Evolutionary conservation across 2,329 filamentous ascomycete species (phyloP).

Genomic region (Pseudocercospora vitis): DNA sequence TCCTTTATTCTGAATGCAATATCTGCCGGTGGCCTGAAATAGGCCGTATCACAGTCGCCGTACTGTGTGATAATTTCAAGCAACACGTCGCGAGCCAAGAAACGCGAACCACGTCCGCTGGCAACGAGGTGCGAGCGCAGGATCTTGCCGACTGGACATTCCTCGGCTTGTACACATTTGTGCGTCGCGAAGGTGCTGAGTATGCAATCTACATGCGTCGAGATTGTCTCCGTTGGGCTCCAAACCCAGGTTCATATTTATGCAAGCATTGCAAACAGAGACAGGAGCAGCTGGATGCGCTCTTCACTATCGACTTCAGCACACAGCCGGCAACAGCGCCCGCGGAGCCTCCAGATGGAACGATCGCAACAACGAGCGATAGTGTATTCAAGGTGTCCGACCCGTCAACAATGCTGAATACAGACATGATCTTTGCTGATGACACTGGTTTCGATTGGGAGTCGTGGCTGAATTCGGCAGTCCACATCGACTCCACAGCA

Average conservation of each 20-base stretch:
- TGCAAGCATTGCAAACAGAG: slow-evolving; percentile 14
- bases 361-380: neutral
- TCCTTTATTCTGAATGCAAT: slow-evolving; percentile 21
- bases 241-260: slow-evolving; percentile 10
- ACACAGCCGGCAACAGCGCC: neutral
- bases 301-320: neutral
- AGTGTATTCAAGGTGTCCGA: neutral
- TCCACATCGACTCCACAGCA: neutral
- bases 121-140: slow-evolving; percentile 6
- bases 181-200: slow-evolving; percentile 3
- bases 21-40: slow-evolving; percentile 19
- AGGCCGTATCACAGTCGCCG: slow-evolving; percentile 5
- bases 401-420: neutral
- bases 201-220: slow-evolving; percentile 13
- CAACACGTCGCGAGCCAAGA: neutral
- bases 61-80: slow-evolving; percentile 18
- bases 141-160: slow-evolving; percentile 12
- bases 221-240: slow-evolving; percentile 11
- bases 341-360: neutral
- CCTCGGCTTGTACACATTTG: slow-evolving; percentile 16
- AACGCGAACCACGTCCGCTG: neutral
- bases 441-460: slow-evolving; percentile 1
- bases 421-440: neutral
- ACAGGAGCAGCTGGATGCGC: slow-evolving; percentile 9
- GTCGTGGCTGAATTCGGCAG: neutral